Evolutionary conservation across 192 early-diverging fungal genomes (phyloP), one percentile per base, ranked within the genome.

Genomic region (Spizellomyces punctatus): DNA sequence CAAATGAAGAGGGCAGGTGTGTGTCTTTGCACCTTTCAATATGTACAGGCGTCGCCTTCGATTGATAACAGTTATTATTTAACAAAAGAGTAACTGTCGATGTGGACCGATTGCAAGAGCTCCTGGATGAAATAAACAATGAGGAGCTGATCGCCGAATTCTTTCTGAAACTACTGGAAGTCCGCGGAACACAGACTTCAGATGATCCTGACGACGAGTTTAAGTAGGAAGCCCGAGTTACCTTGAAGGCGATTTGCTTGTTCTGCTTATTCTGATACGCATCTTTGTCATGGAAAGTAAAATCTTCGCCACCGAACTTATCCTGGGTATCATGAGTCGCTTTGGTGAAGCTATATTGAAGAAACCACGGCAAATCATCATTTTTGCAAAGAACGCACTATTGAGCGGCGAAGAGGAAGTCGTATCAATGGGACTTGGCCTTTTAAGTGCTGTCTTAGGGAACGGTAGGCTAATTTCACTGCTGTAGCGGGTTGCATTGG

Each of bases 301-400:
- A 45, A 59, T 63, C 6, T 36, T 46, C 6, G 22, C 16, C 56
- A 81, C 86, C 5, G 80, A 89, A 48, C 72, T 91, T 12, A 83
- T 90, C 36, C 73, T 89, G 57, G 77, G 69, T 46, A 89, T 93
- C 82, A 83, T 91, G 47, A 88, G 92, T 17, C 69, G 76, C 6
- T 74, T 93, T 49, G 94, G 94, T 0, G 89, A 93, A n/a, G 76
- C 78, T 5, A 91, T 94, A 46, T 63, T 95, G 50, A 80, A 85
- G 63, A 90, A 89, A 41, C 90, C 91, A 44, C 81, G 81, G 0
- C 91, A 95, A 74, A 87, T 95, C 22, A 80, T 95, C 67, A 21
- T 41, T 19, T 79, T 76, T 60, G 71, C 64, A 9, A 79, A 76
- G 27, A 66, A 46, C 62, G 67, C 66, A 67, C 47, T 72, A 22